Percentiles rank a stretch among this genome's conserved stretches.
These are phyloP conservation scores for Triadica sebifera DNA, from an alignment of 345 rosid species.

Conservation along the genomic window DNA sequence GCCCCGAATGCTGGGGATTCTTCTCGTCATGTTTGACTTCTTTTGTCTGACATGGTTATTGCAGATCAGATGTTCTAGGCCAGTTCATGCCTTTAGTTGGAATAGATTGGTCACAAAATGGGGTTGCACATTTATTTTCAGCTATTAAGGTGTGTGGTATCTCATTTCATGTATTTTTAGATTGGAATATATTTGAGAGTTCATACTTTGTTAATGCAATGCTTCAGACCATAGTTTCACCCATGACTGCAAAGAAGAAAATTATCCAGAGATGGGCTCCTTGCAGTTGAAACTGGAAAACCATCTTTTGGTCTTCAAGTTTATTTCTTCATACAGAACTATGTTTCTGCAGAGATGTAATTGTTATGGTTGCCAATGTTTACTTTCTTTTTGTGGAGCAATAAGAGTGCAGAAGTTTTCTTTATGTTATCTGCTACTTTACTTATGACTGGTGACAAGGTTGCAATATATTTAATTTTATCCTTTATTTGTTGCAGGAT, in stretches of 20 bases:
- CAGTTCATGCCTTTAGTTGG: conserved; percentile 99
- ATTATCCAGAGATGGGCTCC: not conserved
- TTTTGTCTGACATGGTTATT: conserved; percentile 17
- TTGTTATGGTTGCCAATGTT: not conserved
- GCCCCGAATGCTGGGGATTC: conserved; percentile 4
- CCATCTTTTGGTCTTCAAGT: not conserved
- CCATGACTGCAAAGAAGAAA: not conserved
- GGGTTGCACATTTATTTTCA: conserved; percentile 86
- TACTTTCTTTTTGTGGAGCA: not conserved
- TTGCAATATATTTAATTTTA: not conserved
- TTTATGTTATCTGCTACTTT: not conserved
- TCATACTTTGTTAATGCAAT: not conserved
- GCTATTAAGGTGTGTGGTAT: conserved; percentile 72
- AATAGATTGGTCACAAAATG: conserved; percentile 91
- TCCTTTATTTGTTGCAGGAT: conserved; percentile 54
- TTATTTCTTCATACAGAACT: not conserved
- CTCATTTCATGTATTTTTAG: conserved; percentile 9
- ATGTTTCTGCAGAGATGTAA: not conserved
- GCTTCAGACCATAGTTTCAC: not conserved
- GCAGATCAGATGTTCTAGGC: conserved; percentile 94
- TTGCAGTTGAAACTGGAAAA: not conserved
- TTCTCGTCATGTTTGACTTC: conserved; percentile 10
- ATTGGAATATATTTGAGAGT: not conserved
- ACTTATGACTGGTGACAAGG: conserved; percentile 3
- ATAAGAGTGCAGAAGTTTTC: not conserved